Percentiles rank a stretch among this genome's conserved stretches.
phyloP scores from a whole-genome alignment of 768 basidiomycete species.

The Collybiopsis luxurians region DNA sequence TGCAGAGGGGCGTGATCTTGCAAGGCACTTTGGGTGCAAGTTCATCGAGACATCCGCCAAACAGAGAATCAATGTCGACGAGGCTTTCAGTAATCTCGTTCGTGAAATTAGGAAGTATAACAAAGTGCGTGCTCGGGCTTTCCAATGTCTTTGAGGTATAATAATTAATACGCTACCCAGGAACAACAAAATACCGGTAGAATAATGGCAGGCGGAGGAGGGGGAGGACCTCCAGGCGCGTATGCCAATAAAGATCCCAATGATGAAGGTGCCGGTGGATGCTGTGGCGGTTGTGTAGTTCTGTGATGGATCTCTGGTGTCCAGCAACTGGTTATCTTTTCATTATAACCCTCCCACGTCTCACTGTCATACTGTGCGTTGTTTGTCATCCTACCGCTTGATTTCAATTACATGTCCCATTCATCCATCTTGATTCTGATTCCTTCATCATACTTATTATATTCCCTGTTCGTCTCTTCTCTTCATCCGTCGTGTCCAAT shows the following conservation, averaged over 20 bases:
- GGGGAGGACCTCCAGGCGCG: conserved; percentile 40
- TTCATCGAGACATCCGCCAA: conserved; percentile 98
- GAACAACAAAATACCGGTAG: conserved; percentile 76
- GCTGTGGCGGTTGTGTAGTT: conserved; percentile 71
- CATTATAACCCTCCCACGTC: neutral
- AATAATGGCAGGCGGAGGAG: conserved; percentile 49
- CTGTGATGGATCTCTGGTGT: conserved; percentile 24
- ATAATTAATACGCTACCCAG: too few species aligned
- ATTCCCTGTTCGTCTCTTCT: conserved; percentile 4
- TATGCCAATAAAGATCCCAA: conserved; percentile 47
- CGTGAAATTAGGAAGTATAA: conserved; percentile 93
- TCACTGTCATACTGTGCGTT: neutral
- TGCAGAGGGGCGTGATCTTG: conserved; percentile 94
- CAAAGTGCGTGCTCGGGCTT: conserved; percentile 55
- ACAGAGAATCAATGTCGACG: conserved; percentile 94
- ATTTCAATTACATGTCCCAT: neutral
- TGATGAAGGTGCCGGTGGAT: conserved; percentile 55
- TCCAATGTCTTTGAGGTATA: conserved; percentile 17
- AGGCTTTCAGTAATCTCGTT: conserved; percentile 91
- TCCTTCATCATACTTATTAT: conserved; percentile 12
- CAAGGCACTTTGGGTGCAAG: conserved; percentile 90
- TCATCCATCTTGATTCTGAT: neutral
- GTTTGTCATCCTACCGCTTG: neutral
- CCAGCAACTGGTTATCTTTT: conserved; percentile 14
- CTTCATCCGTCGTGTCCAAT: neutral